phyloP scores from a whole-genome alignment of 2,329 filamentous ascomycete species.

The Pleurostoma richardsiae region DNA sequence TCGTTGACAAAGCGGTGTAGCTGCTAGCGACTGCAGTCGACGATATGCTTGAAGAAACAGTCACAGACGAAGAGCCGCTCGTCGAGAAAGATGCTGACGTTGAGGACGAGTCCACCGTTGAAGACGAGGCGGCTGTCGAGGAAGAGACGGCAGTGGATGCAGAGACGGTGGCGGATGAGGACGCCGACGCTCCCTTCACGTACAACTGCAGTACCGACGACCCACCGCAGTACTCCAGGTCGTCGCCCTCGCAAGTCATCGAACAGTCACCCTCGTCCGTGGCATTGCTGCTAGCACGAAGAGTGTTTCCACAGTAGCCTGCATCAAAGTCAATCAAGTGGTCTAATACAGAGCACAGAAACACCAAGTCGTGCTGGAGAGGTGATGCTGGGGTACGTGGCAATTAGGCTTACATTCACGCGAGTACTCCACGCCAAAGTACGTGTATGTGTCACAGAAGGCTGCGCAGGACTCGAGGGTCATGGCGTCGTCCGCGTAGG shows the following conservation, averaged over 20 bases:
- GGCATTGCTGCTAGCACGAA: background rate
- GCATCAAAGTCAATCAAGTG: background rate
- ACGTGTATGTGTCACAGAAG: constrained; percentile 18
- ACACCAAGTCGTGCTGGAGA: background rate
- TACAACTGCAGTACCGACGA: background rate
- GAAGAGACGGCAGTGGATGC: background rate
- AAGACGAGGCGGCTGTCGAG: background rate
- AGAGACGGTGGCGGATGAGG: background rate
- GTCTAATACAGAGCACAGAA: background rate
- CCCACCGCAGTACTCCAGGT: constrained; percentile 4
- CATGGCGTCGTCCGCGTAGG: constrained; percentile 18
- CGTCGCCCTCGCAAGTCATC: background rate
- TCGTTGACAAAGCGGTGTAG: no score
- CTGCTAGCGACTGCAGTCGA: no score
- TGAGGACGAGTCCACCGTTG: background rate
- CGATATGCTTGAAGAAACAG: background rate
- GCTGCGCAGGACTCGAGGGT: constrained; percentile 18
- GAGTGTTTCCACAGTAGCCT: constrained; percentile 4
- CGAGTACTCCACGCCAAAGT: constrained; percentile 17
- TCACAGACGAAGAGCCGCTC: background rate
- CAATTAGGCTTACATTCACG: constrained; percentile 10
- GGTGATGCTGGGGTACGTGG: background rate
- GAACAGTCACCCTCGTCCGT: background rate
- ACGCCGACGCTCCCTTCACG: background rate
- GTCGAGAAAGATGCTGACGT: background rate